phyloP scores from a whole-genome alignment of 2,329 filamentous ascomycete genomes.

The Celoporthe dispersa region DNA sequence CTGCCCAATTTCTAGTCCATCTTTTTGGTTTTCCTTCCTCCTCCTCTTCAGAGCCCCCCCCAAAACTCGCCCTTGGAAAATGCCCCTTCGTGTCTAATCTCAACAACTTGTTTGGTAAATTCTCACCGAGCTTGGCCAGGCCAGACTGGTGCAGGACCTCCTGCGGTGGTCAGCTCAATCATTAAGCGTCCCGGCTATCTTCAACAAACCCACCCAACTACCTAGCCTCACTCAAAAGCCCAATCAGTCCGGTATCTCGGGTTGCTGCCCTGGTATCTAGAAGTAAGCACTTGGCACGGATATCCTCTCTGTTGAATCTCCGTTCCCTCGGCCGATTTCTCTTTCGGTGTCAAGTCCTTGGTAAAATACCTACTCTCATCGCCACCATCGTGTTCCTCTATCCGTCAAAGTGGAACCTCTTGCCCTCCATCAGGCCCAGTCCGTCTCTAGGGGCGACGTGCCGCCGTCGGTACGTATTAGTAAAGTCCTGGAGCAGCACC shows the following conservation, averaged over 20 bases:
- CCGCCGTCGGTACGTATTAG: constrained; percentile 87
- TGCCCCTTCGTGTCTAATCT: background rate
- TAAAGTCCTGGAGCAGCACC: constrained; percentile 91
- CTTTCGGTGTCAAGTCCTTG: background rate
- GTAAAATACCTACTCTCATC: background rate
- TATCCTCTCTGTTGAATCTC: background rate
- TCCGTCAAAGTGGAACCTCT: constrained; percentile 79
- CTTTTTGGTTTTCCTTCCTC: background rate
- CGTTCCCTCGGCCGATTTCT: background rate
- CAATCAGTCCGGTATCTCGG: background rate
- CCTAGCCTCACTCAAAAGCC: background rate
- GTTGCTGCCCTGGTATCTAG: background rate
- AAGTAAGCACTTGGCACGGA: background rate
- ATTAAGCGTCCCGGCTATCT: background rate
- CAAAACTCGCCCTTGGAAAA: background rate
- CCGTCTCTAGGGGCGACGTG: constrained; percentile 96
- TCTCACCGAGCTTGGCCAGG: background rate
- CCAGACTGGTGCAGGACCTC: background rate
- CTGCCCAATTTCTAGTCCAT: background rate
- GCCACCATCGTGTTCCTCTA: constrained; percentile 37
- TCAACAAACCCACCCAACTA: background rate
- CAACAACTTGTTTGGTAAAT: background rate
- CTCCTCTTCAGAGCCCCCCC: no score
- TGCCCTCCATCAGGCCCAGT: constrained; percentile 82
- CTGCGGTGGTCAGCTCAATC: background rate